Evolutionary conservation across 1,284 basidiomycete species (phyloP), one percentile per base, ranked within the genome.

Genomic region (Hypsizygus ulmarius): DNA sequence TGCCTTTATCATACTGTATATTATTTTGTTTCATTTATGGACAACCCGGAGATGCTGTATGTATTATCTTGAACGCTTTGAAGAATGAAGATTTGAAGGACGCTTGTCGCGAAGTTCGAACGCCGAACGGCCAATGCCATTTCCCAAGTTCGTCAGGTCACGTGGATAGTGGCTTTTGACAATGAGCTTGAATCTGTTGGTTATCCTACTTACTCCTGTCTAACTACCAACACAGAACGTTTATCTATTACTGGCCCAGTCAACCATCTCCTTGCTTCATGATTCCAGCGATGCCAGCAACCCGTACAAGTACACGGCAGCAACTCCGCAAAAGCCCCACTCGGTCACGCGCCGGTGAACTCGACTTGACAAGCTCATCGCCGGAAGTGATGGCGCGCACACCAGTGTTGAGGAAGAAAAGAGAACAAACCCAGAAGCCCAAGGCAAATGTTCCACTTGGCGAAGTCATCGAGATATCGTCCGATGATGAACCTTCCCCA

Each of bases 401-500:
- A 16, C 11, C 50, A 36, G 14, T 27, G 16, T 38, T n/a, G 19
- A 51, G 50, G 37, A 46, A 28, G 39, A 52, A 46, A 39, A 49
- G 43, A 47, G 43, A 35, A 16, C 21, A 25, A 34, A 4, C 25
- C 53, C n/a, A 39, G 37, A 37, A 51, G 44, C 29, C 41, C n/a
- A 56, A 53, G 32, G 53, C 57, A 11, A 53, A 53, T 12, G 14
- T 59, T 14, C 28, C 50, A 7, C 43, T 53, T 18, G 55, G 53
- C 4, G 75, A 79, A 44, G 62, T 80, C 38, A 81, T 82, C 54
- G 71, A 81, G 59, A 74, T 82, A 36, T 82, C 79, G 28, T 80
- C 77, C 25, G 79, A 80, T 55, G 75, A 78, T 39, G 63, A 67
- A 36, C 53, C 36, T 50, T 55, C 36, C 55, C 52, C 46, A 7